phyloP scores from a whole-genome alignment of 2,329 filamentous ascomycete species.

The Nannizziopsis arthrosporioides region DNA sequence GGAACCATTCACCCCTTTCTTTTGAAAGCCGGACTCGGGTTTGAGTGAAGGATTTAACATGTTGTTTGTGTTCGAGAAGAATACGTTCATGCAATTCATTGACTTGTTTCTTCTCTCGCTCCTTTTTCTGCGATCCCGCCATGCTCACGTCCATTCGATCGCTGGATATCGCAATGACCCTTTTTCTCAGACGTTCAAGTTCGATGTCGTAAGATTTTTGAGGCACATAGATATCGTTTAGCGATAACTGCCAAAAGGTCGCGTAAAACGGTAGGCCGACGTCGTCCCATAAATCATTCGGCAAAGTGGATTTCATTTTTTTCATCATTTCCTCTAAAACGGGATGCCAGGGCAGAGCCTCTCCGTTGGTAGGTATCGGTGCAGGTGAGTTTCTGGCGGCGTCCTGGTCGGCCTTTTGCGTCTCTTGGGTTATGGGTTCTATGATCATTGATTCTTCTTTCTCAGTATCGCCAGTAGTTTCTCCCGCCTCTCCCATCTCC shows the following conservation, averaged over 20 bases:
- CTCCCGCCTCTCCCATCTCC: conserved; percentile 23
- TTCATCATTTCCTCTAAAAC: conserved; percentile 64
- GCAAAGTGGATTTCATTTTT: conserved; percentile 50
- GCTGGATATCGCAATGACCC: conserved; percentile 54
- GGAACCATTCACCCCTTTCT: conserved; percentile 71
- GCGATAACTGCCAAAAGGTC: conserved; percentile 82
- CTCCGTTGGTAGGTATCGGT: conserved; percentile 23
- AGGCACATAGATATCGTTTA: conserved; percentile 69
- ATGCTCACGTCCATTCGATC: conserved; percentile 63
- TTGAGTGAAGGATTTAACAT: conserved; percentile 54
- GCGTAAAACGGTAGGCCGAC: conserved; percentile 74
- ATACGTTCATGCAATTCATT: conserved; percentile 58
- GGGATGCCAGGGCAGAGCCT: conserved; percentile 49
- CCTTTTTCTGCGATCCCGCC: conserved; percentile 53
- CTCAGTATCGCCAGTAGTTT: conserved; percentile 11
- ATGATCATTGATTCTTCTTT: conserved; percentile 10
- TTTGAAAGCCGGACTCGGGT: conserved; percentile 58
- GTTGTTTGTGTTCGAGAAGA: conserved; percentile 59
- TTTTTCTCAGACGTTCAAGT: conserved; percentile 54
- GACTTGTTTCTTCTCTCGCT: conserved; percentile 57
- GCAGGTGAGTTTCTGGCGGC: conserved; percentile 16
- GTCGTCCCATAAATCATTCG: conserved; percentile 53
- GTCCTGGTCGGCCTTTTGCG: conserved; percentile 12
- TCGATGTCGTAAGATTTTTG: conserved; percentile 68
- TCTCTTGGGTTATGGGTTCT: conserved; percentile 9